Evolutionary conservation across 352 stramenopile species (phyloP), one percentile per base, ranked within the genome.

Genomic region (Phytophthora pistaciae): DNA sequence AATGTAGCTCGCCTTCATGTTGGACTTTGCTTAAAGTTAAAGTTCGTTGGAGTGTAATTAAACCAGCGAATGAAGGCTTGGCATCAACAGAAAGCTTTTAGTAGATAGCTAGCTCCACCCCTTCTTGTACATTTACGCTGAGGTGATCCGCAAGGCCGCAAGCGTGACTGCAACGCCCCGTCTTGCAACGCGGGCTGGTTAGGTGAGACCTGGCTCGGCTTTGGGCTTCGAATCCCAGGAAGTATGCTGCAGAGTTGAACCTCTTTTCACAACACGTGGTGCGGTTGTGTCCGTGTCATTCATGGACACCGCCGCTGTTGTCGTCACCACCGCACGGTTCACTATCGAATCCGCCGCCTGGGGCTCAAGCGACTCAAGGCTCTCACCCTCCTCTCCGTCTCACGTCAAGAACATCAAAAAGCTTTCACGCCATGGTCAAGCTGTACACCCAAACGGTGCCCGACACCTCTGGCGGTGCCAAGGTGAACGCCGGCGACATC

Each of bases 401-500:
- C 66, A 60, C 53, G 38, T 52, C 29, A 21, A 48, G 36, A 20
- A 36, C 40, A 33, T 25, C 29, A 36, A 36, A 36, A 11, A 10
- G 27, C 27, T 5, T 10, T 36, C 29, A 36, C 29, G 29, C 7
- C 29, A 81, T 81, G 74, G 74, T 72, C 29, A 58, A 75, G 66
- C 52, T 81, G 27, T 75, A 76, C 63, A 80, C 65, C 0, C 76
- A 73, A 55, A 58, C 18, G 13, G 72, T 78, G 18, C 76, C 76
- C 20, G 65, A 78, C 46, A 75, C 62, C 7, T 83, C 76, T 16
- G 59, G 56, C 3, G 72, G 66, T 23, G 65, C 70, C 46, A 78
- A 77, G 46, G 74, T 83, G 54, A 80, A 79, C 56, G 58, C 58
- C 44, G 65, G 54, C 53, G 76, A 83, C 63, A 70, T 80, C 38